Base-by-base conservation (phyloP, 1,284 basidiomycete species). In the Melampsora larici-populina region DNA sequence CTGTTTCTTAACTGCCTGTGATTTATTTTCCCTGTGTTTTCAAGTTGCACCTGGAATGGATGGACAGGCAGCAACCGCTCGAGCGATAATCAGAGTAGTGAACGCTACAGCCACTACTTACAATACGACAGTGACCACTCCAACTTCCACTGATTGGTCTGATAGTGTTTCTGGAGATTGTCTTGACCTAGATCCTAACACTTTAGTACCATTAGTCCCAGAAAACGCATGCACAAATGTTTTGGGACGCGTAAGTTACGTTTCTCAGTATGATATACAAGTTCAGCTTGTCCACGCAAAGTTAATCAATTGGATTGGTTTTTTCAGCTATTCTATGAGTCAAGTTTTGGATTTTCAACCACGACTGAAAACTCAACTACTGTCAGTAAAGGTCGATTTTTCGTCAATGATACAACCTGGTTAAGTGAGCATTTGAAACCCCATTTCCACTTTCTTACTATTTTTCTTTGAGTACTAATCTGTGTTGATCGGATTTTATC, bases 361-460 rank as follows among this genome's bases (percentile, higher is more conserved):
- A 31, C 51, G 18, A 64, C 15, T 8, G 67, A 60, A 24, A 18
- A 49, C 46, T 55, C 31, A 40, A 69, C 65, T 60, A 24, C 24
- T 33, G 62, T 51, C 43, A 76, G 48, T 33, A 33, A 46, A 66
- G 67, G 65, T 11, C 51, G 73, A 21, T 76, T 76, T 76, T 76
- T 76, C 26, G 73, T 76, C 17, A 68, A 76, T 48, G 67, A 76
- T 36, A 58, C 73, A 17, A 76, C 73, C n/a, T 76, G 73, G 73
- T 48, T 65, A 17, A 76, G 63, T 74, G 66, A 74, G 72, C 8
- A 24, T 49, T 43, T 11, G 40, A 43, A 43, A 43, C 1, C 40
- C 40, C 2, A 15, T 1, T 43, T 11, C 0, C 40, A 8, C 36
- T 8, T 40, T n/a, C n/a, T 6, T 40, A n/a, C n/a, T n/a, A 7